Conservation (phyloP, 2,329 filamentous ascomycete species). For the Colletotrichum kahawae region DNA sequence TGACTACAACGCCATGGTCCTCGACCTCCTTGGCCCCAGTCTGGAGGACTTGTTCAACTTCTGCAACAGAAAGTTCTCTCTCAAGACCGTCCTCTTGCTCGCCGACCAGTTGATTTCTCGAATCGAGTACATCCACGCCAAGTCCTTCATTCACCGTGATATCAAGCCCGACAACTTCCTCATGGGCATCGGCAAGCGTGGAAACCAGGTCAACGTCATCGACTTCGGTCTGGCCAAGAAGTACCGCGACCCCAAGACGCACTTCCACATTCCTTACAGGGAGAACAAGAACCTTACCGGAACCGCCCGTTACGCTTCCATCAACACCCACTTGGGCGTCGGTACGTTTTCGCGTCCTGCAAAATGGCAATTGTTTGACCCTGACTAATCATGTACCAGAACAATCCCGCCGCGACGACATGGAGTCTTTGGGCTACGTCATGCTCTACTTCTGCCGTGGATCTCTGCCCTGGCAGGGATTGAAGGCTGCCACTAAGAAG, state of each 20-base stretch:
- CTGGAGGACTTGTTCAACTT: conserved; percentile 99
- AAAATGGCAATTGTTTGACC: neutral
- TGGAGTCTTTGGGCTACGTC: conserved; percentile 98
- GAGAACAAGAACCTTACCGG: conserved; percentile 99
- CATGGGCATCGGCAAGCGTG: conserved; percentile 98
- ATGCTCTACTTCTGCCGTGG: conserved; percentile 99
- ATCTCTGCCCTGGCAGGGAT: conserved; percentile 96
- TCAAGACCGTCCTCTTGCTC: conserved; percentile 96
- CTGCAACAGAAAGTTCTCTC: conserved; percentile 99
- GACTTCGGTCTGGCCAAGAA: conserved; percentile 99
- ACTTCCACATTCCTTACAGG: conserved; percentile 99
- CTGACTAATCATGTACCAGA: conserved; percentile 57
- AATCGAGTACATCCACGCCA: conserved; percentile 99
- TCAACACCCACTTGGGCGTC: conserved; percentile 98
- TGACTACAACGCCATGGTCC: conserved; percentile 99
- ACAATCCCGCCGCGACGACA: conserved; percentile 98
- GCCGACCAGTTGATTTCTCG: conserved; percentile 98
- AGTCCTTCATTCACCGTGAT: conserved; percentile 99
- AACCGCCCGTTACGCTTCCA: conserved; percentile 96
- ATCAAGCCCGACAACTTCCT: conserved; percentile 99
- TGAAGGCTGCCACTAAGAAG: conserved; percentile 99
- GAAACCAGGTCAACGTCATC: conserved; percentile 99
- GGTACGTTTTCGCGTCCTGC: conserved; percentile 54
- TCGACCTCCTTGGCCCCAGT: conserved; percentile 93
- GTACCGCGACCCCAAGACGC: conserved; percentile 99